Conservation (phyloP, 2,329 filamentous ascomycete genomes). For the Calycina herbarum region DNA sequence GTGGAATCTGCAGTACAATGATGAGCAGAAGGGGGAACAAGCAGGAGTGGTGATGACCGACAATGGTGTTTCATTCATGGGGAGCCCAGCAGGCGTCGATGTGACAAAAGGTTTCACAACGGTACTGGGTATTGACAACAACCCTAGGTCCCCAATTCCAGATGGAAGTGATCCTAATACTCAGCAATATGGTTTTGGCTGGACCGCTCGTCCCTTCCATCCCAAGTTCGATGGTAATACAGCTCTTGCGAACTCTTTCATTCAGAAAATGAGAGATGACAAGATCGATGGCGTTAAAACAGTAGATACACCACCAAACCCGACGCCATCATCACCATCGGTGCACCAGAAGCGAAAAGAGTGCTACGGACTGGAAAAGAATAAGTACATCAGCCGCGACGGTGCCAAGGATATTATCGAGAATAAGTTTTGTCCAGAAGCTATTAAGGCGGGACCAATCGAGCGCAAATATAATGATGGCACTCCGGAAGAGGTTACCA, state of each 20-base stretch:
- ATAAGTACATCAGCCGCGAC: not conserved
- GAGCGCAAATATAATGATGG: constrained; percentile 3
- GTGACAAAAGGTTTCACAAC: constrained; percentile 10
- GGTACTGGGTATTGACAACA: constrained; percentile 4
- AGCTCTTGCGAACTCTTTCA: constrained; percentile 11
- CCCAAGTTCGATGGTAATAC: constrained; percentile 10
- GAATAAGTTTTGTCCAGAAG: constrained; percentile 10
- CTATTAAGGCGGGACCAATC: constrained; percentile 3
- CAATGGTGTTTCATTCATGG: constrained; percentile 5
- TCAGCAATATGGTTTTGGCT: constrained; percentile 11
- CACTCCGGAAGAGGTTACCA: constrained; percentile 3
- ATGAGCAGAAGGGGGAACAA: no score
- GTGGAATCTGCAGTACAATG: no score
- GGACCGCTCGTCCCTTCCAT: constrained; percentile 12
- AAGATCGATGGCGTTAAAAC: not conserved
- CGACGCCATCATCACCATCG: not conserved
- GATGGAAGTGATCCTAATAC: constrained; percentile 2
- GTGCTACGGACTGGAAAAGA: not conserved
- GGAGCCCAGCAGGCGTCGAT: constrained; percentile 1
- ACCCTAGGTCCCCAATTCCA: not conserved
- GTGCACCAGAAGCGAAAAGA: not conserved
- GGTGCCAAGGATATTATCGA: constrained; percentile 3
- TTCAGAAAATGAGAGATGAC: constrained; percentile 9
- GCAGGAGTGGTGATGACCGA: no score
- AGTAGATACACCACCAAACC: not conserved